Evolutionary conservation across 257 asterid species (phyloP).

Genomic region (Salvia splendens): DNA sequence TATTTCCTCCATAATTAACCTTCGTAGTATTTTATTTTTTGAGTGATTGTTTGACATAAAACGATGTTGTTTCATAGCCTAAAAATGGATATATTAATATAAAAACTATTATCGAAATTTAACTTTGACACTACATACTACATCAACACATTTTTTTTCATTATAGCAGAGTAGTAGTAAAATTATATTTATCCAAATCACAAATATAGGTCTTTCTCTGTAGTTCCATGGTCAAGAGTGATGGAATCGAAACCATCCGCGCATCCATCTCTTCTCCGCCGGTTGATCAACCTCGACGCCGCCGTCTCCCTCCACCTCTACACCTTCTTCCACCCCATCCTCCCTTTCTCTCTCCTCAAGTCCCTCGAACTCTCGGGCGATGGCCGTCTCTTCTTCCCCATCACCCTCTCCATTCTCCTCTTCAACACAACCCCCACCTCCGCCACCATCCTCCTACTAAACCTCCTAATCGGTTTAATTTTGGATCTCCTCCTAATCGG

Average conservation of each 20-base stretch:
- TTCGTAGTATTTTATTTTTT: no score
- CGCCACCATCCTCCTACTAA: slow-evolving; percentile 42
- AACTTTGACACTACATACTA: no score
- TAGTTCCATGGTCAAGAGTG: background rate
- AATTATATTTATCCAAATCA: no score
- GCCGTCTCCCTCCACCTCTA: slow-evolving; percentile 65
- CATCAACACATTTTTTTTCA: no score
- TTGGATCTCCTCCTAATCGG: slow-evolving; percentile 69
- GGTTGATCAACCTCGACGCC: slow-evolving; percentile 53
- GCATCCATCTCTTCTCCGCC: slow-evolving; percentile 49
- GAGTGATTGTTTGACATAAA: no score
- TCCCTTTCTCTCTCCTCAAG: slow-evolving; percentile 72
- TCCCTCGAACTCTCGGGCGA: slow-evolving; percentile 91
- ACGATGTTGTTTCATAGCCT: no score
- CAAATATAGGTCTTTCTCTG: no score
- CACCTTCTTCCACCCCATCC: slow-evolving; percentile 63
- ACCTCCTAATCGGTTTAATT: slow-evolving; percentile 65
- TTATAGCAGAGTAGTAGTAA: no score
- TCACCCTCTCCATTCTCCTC: slow-evolving; percentile 55
- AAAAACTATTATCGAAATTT: no score
- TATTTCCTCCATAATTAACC: no score
- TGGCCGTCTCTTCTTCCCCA: slow-evolving; percentile 88
- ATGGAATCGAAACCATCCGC: slow-evolving; percentile 38
- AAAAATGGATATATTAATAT: no score
- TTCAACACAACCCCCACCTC: slow-evolving; percentile 31